phyloP scores from a whole-genome alignment of 2,329 filamentous ascomycete species.

The Coniochaeta sp. region DNA sequence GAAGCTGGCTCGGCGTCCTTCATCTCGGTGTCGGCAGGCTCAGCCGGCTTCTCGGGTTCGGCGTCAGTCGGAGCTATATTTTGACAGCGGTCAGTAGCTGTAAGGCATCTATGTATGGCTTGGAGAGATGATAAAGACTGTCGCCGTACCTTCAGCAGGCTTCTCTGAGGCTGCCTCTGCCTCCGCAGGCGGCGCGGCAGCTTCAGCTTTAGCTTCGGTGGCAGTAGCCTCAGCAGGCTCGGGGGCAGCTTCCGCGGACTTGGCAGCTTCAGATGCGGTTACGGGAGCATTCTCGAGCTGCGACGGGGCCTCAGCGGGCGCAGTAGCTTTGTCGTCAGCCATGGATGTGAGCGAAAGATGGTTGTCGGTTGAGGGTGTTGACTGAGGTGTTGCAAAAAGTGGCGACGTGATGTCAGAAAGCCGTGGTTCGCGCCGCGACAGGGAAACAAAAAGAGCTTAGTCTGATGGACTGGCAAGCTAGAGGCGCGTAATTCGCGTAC shows the following conservation, averaged over 20 bases:
- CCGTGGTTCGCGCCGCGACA: constrained; percentile 11
- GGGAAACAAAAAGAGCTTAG: constrained; percentile 4
- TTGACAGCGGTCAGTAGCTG: not conserved
- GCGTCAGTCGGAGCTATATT: constrained; percentile 16
- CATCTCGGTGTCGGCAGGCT: constrained; percentile 51
- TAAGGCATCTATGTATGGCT: not conserved
- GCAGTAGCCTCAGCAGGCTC: not conserved
- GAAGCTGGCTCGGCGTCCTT: constrained; percentile 60
- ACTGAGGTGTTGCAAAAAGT: constrained; percentile 5
- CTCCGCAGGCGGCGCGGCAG: not conserved
- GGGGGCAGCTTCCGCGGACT: not conserved
- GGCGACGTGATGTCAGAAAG: constrained; percentile 17
- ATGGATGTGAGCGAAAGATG: not conserved
- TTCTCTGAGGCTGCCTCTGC: constrained; percentile 4
- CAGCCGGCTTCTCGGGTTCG: constrained; percentile 20
- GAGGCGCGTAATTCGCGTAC: constrained; percentile 12
- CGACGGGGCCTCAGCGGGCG: not conserved
- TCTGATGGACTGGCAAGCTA: not conserved
- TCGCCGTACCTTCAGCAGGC: constrained; percentile 13
- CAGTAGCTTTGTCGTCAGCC: not conserved
- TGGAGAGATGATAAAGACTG: not conserved
- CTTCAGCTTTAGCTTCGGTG: not conserved
- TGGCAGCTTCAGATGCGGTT: not conserved
- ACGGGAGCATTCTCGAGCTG: not conserved
- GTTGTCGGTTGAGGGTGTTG: not conserved